Conservation (phyloP, 345 rosid species). For the Corchorus capsularis region DNA sequence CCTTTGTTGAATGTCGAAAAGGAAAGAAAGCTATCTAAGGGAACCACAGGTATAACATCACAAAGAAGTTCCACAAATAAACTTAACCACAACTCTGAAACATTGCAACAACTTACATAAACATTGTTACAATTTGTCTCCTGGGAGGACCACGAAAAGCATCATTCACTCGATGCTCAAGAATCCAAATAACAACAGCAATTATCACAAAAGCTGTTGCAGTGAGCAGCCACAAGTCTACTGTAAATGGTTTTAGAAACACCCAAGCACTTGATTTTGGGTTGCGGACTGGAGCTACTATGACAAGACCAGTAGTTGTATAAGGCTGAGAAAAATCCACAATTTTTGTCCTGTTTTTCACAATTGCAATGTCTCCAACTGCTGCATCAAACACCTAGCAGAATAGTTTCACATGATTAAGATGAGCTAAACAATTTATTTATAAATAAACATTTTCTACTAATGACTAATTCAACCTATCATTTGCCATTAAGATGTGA, state of each 20-base stretch:
- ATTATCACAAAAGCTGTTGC: conserved; percentile 53
- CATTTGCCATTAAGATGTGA: background rate
- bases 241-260: conserved; percentile 73
- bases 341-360: conserved; percentile 49
- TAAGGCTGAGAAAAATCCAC: conserved; percentile 86
- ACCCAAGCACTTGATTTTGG: conserved; percentile 53
- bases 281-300: conserved; percentile 55
- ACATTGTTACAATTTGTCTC: conserved; percentile 57
- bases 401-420: conserved; percentile 19
- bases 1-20: background rate
- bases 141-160: conserved; percentile 74
- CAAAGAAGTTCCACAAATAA: background rate
- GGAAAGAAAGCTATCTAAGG: background rate
- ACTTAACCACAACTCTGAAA: background rate
- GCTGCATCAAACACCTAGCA: conserved; percentile 68
- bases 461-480: conserved; percentile 11
- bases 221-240: conserved; percentile 58
- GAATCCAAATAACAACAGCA: conserved; percentile 74
- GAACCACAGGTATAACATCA: background rate
- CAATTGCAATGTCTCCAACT: conserved; percentile 70
- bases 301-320: conserved; percentile 66
- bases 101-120: conserved; percentile 48
- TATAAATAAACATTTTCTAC: background rate
- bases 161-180: conserved; percentile 75
- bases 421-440: background rate